Base-by-base conservation (phyloP, 306 rosid genomes). In the Rubus idaeus region DNA sequence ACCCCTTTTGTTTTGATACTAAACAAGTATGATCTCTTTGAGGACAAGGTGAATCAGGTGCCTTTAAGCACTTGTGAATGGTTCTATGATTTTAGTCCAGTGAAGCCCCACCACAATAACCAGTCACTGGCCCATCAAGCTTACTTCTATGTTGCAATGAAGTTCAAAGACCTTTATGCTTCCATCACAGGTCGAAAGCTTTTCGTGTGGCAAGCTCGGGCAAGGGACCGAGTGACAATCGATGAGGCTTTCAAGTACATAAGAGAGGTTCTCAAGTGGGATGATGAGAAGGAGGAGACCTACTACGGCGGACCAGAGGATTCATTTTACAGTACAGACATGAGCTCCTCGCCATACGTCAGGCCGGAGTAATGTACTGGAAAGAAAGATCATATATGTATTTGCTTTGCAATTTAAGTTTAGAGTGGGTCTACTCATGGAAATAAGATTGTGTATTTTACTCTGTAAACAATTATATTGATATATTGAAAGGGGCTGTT, bases 201-300 rank as follows among this genome's bases (percentile, higher is more conserved):
- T 56, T 96, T 92, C 17, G 98, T 92, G 71, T 87, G 91, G 87
- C 99, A 96, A 83, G 92, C 90, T 30, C 84, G 86, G 71, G 97
- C 96, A 3, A 87, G 99, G 88, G 99, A 96, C 45, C 79, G 97
- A 62, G 86, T 82, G 68, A 91, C 92, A 1, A 84, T 92, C 2
- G 93, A 96, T 23, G 98, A 96, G 77, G 90, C 96, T 14, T 96
- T 96, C 86, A 96, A 96, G 92, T 96, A 89, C 82, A 88, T 84
- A 76, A 87, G 91, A 74, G 99, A 91, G 86, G 96, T 96, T 16
- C 94, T 96, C 45, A 96, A 89, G 85, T 96, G 99, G 98, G 99
- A 96, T 63, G 98, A 96, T 12, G 98, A 91, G 79, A 96, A 91
- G 84, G 98, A 87, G 6, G 98, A 87, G 46, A 90, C 85, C 64